Conservation (phyloP, 805 yeast genomes). For the Zygosaccharomyces lentus region DNA sequence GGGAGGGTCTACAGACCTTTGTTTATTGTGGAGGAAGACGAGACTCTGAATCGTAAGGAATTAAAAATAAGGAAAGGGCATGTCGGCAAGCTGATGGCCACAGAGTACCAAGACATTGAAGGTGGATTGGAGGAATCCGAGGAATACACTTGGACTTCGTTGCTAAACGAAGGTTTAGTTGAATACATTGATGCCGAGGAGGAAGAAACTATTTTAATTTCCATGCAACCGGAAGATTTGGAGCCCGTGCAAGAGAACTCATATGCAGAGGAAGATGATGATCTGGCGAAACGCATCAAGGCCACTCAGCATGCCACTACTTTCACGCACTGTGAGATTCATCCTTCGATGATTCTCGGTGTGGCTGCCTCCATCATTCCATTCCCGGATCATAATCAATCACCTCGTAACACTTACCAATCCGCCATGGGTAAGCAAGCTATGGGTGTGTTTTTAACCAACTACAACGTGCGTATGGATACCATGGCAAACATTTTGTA, state of each 20-base stretch:
- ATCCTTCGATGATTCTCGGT: constrained; percentile 97
- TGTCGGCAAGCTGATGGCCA: constrained; percentile 60
- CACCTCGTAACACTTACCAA: constrained; percentile 98
- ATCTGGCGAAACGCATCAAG: constrained; percentile 74
- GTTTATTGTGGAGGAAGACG: constrained; percentile 86
- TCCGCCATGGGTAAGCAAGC: constrained; percentile 99
- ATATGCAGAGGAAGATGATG: constrained; percentile 40
- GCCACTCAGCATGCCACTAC: constrained; percentile 68
- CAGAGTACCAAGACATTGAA: constrained; percentile 55
- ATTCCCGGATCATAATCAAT: constrained; percentile 99
- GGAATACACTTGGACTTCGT: constrained; percentile 78
- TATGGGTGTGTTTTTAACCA: constrained; percentile 97
- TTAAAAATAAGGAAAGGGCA: constrained; percentile 82
- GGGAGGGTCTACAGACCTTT: constrained; percentile 97
- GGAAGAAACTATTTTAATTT: constrained; percentile 97
- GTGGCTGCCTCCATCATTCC: constrained; percentile 99
- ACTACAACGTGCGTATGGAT: constrained; percentile 96
- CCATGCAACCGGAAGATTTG: constrained; percentile 97
- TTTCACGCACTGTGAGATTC: constrained; percentile 98
- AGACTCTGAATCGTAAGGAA: constrained; percentile 58
- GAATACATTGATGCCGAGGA: constrained; percentile 99
- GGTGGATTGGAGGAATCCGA: constrained; percentile 49
- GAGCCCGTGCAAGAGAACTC: constrained; percentile 54
- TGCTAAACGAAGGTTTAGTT: constrained; percentile 80
- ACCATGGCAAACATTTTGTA: constrained; percentile 98